Evolutionary conservation across 305 asterid species (phyloP).

Genomic region (Plantago lanceolata): DNA sequence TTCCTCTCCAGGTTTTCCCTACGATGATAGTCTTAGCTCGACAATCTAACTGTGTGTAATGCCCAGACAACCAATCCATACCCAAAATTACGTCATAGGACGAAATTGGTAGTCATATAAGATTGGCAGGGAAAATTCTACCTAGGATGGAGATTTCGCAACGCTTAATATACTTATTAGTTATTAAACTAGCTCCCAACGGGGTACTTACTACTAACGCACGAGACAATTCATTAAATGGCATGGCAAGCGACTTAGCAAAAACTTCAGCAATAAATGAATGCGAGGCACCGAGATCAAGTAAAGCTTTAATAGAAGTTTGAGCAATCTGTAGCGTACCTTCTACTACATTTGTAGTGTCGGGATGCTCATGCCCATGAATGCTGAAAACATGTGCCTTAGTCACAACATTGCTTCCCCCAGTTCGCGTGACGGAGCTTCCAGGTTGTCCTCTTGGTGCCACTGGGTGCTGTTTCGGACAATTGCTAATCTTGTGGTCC

Average conservation of each 20-base stretch:
- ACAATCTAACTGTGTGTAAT: not conserved
- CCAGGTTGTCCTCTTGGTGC: not conserved
- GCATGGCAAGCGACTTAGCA: not conserved
- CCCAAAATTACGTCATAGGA: not conserved
- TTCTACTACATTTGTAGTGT: not conserved
- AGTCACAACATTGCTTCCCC: not conserved
- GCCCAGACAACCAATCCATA: not conserved
- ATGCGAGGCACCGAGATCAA: not conserved
- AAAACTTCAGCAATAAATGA: not conserved
- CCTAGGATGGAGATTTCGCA: not conserved
- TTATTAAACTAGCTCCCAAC: not conserved
- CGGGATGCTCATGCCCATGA: not conserved
- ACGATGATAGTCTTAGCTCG: not conserved
- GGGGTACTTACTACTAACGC: not conserved
- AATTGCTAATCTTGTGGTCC: not conserved
- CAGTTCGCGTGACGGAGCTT: too few species aligned
- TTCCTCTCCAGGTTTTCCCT: not conserved
- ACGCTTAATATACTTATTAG: not conserved
- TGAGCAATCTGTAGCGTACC: not conserved
- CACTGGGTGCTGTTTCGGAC: not conserved
- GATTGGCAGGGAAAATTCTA: not conserved
- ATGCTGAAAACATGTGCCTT: not conserved
- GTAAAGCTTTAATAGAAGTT: not conserved
- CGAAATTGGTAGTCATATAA: not conserved
- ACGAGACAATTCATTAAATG: not conserved